Evolutionary conservation across 2,329 filamentous ascomycete genomes (phyloP).

Genomic region (Fusarium keratoplasticum): DNA sequence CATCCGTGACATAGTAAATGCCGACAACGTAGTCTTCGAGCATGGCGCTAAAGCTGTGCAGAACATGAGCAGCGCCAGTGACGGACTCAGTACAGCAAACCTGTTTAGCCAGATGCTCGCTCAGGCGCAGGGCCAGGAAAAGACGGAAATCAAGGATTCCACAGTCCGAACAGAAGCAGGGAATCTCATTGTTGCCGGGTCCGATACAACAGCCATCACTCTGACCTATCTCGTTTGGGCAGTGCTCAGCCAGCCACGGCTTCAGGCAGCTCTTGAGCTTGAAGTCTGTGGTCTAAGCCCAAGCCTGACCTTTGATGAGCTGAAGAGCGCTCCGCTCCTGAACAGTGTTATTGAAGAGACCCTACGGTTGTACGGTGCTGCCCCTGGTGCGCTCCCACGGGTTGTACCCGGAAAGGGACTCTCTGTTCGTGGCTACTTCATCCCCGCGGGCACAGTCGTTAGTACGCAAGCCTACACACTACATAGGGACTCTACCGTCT

Average conservation of each 20-base stretch:
- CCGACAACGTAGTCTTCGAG: background rate
- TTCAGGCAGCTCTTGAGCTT: conserved; percentile 1
- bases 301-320: background rate
- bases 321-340: conserved; percentile 2
- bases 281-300: background rate
- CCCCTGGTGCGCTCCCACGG: conserved; percentile 15
- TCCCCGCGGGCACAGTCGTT: background rate
- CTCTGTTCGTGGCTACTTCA: background rate
- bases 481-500: conserved; percentile 9
- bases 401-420: conserved; percentile 1
- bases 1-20: background rate
- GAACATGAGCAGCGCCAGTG: background rate
- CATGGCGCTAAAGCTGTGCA: background rate
- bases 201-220: conserved; percentile 16
- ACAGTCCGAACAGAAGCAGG: conserved; percentile 5
- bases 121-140: background rate
- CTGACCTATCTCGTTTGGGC: conserved; percentile 32
- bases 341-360: conserved; percentile 30
- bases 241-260: background rate
- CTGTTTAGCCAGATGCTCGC: background rate
- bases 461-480: conserved; percentile 25
- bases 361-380: conserved; percentile 26
- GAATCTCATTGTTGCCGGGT: conserved; percentile 22
- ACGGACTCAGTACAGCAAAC: background rate
- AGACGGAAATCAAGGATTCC: background rate